Base-by-base conservation (phyloP, 768 basidiomycete species). In the Hygrophoropsis aurantiaca region DNA sequence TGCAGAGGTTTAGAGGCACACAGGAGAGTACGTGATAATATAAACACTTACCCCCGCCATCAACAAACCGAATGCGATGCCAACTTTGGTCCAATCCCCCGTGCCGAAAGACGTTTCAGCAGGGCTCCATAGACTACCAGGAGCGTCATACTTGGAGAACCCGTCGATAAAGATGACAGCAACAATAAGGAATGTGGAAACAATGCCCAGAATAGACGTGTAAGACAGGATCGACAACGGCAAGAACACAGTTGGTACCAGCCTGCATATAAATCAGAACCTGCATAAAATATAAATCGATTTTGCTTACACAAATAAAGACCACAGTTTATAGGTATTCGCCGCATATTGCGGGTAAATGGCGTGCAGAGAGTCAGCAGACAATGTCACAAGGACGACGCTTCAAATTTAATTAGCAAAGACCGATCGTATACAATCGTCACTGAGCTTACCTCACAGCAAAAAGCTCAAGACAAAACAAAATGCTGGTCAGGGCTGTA, bases 391-490 rank as follows among this genome's bases (percentile, higher is more conserved):
- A n/a, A 95, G 78, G 41, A 92, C 79, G 25, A 97, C 90, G 51
- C 87, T 90, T 42, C 8, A 40, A 32, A 48, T 37, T 11, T 4
- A 37, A 13, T 45, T 13, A 47, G 16, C 33, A 25, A 51, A 38
- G 7, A n/a, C 35, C 0, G 13, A 19, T 6, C 23, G 38, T 16
- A 42, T 40, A 30, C 4, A 30, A 42, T 36, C 15, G 23, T 25
- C 18, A 51, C 36, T 8, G 24, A 11, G 59, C 74, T 21, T 44
- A 87, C 88, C 85, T 80, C 20, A 95, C 77, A 30, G 90, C 81
- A 60, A 95, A 94, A 7, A 93, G 64, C 64, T 97, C 94, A 8
- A 94, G 71, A 54, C 90, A 92, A 63, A 97, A 95, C 53, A 95
- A 73, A 6, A 75, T 44, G 52, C 81, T 82, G 43, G 89, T 85